phyloP scores from a whole-genome alignment of 2,329 filamentous ascomycete species.

The Neofusicoccum cordaticola region DNA sequence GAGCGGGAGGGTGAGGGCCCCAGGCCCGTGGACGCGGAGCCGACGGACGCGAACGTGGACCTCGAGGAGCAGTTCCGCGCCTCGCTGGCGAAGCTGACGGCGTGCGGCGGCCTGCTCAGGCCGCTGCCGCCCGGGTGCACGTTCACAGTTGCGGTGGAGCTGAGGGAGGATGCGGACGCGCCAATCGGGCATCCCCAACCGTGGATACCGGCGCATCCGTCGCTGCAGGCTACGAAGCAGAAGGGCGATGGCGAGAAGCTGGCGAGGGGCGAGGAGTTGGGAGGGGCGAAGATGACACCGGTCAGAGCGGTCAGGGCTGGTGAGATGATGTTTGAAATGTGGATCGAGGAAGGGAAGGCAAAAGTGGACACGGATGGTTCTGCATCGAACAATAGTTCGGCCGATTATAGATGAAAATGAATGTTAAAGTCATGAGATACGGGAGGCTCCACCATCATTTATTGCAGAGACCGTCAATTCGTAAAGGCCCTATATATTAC shows the following conservation, averaged over 20 bases:
- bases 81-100: slow-evolving; percentile 61
- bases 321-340: slow-evolving; percentile 65
- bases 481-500: too few species aligned
- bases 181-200: slow-evolving; percentile 52
- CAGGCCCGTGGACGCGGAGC: neutral
- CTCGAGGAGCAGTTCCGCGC: slow-evolving; percentile 72
- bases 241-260: slow-evolving; percentile 20
- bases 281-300: slow-evolving; percentile 57
- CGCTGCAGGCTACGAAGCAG: slow-evolving; percentile 1
- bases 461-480: too few species aligned
- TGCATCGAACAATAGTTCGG: neutral
- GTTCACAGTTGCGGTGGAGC: slow-evolving; percentile 73
- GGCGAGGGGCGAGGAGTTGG: slow-evolving; percentile 39
- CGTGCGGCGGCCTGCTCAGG: slow-evolving; percentile 56
- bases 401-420: neutral
- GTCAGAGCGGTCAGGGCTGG: slow-evolving; percentile 63
- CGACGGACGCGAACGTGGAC: slow-evolving; percentile 44
- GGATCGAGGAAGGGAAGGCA: slow-evolving; percentile 64
- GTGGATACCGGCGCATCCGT: slow-evolving; percentile 21
- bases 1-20: neutral
- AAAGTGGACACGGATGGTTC: slow-evolving; percentile 39
- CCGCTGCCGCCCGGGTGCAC: slow-evolving; percentile 64
- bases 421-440: neutral
- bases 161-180: slow-evolving; percentile 56
- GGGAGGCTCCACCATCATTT: too few species aligned